Base-by-base conservation (phyloP, 2,329 filamentous ascomycete genomes). In the Blumeria hordei region DNA sequence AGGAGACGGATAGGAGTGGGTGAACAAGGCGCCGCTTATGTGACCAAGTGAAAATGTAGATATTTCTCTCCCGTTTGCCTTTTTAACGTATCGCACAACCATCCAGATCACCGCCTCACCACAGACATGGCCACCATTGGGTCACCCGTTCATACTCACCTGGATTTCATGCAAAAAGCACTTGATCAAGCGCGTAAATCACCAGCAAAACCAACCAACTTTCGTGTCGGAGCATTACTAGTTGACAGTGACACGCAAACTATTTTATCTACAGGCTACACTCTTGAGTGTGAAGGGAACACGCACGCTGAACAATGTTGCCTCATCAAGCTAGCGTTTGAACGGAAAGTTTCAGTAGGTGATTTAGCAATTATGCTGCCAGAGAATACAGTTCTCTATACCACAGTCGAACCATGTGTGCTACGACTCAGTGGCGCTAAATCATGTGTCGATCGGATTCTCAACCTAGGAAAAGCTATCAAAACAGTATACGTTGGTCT, bases 291-390 rank as follows among this genome's bases (percentile, higher is more conserved):
- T 3, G 74, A 80, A 49, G 92, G 90, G 44, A 98, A 98, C 69
- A 96, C 92, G 0, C 92, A 98, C 65, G 92, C 92, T 3, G 92
- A 98, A 66, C 88, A 98, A 69, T 90, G 83, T 67, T 94, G 87
- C 64, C 75, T 98, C 56, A 69, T 81, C 52, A 96, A 98, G 67
- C 74, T 81, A 12, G 71, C 77, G 1, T 63, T 69, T 51, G 62
- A 70, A 58, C 65, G 76, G 55, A 64, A 64, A 1, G 69, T 74
- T 0, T 57, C 72, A 9, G 80, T 83, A 59, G 75, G 77, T 54
- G 65, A 68, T 0, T 72, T 87, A 4, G 68, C 67, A 12, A 63
- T 70, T 16, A 67, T 72, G 12, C 62, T 83, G 7, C 72, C 76
- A 0, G 67, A 72, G 36, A 69, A 76, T 0, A 70, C 76, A 1